Evolutionary conservation across 2,329 filamentous ascomycete species (phyloP).

Genomic region (Calonectria hawksworthii): DNA sequence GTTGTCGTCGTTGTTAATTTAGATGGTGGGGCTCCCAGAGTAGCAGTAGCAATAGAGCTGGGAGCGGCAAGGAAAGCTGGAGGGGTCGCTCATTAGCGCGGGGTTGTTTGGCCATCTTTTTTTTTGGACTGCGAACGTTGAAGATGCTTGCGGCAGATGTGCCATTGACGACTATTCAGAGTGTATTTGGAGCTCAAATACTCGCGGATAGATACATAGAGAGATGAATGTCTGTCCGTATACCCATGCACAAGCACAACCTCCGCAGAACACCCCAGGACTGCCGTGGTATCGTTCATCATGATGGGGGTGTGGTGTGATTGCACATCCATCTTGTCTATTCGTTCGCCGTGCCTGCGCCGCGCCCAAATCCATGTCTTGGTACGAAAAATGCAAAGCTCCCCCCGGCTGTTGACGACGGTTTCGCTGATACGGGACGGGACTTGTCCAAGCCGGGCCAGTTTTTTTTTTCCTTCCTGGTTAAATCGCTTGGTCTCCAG

Average conservation of each 20-base stretch:
- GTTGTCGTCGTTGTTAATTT: not conserved
- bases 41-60: conserved; percentile 5
- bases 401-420: not conserved
- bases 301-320: conserved; percentile 23
- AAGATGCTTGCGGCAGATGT: not conserved
- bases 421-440: not conserved
- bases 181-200: not conserved
- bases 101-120: not conserved
- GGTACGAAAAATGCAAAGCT: not conserved
- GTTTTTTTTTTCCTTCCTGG: not conserved
- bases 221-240: not conserved
- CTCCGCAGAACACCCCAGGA: not conserved
- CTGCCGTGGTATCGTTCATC: not conserved
- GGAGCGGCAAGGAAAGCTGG: conserved; percentile 18
- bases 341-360: not conserved
- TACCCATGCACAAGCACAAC: not conserved
- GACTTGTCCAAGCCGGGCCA: not conserved
- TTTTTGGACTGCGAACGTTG: not conserved
- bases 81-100: conserved; percentile 22
- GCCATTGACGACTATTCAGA: not conserved
- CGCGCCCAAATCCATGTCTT: conserved; percentile 9
- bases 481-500: not conserved
- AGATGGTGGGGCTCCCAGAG: not conserved
- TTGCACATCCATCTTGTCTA: not conserved
- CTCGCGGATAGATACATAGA: too few species aligned